A percentile compares a stretch with the other conserved stretches of the same genome.
Conservation (phyloP, 345 rosid species). For the Melastoma malabathricum region DNA sequence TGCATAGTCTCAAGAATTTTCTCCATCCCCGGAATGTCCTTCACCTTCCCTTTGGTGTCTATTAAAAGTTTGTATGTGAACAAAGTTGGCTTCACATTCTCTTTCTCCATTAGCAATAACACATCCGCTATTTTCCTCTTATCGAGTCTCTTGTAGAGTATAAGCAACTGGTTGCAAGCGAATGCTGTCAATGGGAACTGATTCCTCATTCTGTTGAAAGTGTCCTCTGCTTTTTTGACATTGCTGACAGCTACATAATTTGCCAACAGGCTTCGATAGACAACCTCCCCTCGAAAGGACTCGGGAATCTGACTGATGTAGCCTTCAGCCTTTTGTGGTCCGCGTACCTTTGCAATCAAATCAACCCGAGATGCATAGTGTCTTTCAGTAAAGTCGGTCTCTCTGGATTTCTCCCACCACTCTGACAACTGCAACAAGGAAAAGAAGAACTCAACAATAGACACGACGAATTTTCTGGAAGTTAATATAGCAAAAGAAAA, state of each 20-base stretch:
- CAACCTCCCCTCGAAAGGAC: constrained; percentile 55
- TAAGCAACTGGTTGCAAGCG: constrained; percentile 84
- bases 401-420: constrained; percentile 66
- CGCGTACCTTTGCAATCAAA: constrained; percentile 58
- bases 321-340: constrained; percentile 57
- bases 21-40: constrained; percentile 80
- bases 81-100: constrained; percentile 56
- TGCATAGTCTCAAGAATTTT: constrained; percentile 75
- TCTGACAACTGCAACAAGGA: constrained; percentile 49
- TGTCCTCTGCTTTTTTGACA: constrained; percentile 47
- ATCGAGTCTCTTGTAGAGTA: constrained; percentile 70
- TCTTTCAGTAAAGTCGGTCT: constrained; percentile 47
- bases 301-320: constrained; percentile 52
- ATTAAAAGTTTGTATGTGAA: constrained; percentile 63
- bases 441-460: not conserved
- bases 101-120: constrained; percentile 80
- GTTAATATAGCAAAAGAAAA: no score
- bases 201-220: constrained; percentile 80
- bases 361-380: constrained; percentile 83
- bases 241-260: constrained; percentile 37
- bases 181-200: constrained; percentile 46
- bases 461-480: not conserved
- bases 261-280: constrained; percentile 63
- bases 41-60: constrained; percentile 62
- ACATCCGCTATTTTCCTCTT: constrained; percentile 80